phyloP scores from a whole-genome alignment of 176 grass and related monocot species.

The Triticum timopheevii region DNA sequence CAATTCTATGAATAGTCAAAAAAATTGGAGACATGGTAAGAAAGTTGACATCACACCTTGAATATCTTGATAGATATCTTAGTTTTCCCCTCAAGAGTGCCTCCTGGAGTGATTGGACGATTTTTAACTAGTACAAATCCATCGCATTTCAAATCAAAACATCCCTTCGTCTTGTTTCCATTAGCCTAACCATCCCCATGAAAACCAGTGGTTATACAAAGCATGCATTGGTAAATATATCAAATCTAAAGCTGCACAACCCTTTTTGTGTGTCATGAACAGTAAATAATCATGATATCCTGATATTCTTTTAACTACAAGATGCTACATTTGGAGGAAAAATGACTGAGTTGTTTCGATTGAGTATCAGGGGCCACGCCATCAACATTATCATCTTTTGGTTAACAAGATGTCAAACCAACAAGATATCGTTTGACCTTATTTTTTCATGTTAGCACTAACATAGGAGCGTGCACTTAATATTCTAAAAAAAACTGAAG shows the following conservation, averaged over 20 bases:
- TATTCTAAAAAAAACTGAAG: not conserved
- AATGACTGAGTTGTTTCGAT: not conserved
- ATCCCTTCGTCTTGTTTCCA: not conserved
- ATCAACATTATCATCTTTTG: not conserved
- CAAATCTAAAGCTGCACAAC: too few species aligned
- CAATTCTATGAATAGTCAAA: not conserved
- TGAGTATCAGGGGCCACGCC: not conserved
- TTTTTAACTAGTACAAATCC: not conserved
- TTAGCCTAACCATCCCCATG: not conserved
- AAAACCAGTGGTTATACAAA: not conserved
- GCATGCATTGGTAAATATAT: not conserved
- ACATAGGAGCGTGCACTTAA: not conserved
- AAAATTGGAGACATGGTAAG: not conserved
- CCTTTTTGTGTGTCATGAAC: not conserved
- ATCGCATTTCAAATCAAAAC: not conserved
- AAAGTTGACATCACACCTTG: not conserved
- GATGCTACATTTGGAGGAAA: not conserved
- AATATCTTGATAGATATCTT: constrained; percentile 30
- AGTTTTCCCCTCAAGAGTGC: not conserved
- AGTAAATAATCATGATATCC: not conserved
- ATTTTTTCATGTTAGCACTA: too few species aligned
- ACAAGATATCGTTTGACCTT: not conserved
- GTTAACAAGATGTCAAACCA: not conserved
- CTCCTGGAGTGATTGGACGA: not conserved
- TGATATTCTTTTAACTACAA: not conserved